Conservation (phyloP, 2,329 filamentous ascomycete species). For the Alternaria conjuncta region DNA sequence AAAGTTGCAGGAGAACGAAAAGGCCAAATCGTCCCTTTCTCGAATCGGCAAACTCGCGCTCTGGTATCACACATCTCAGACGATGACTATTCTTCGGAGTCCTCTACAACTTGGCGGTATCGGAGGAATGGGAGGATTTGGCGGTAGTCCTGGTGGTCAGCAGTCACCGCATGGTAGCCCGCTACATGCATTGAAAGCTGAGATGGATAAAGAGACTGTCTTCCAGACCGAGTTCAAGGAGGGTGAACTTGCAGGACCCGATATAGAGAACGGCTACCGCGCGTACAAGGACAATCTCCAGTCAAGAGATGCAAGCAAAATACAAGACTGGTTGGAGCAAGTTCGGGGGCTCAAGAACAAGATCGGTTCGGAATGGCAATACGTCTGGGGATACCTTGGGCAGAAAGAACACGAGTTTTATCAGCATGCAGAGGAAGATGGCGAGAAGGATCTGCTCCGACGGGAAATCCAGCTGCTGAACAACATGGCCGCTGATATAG, state of each 20-base stretch:
- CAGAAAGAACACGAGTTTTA: constrained; percentile 27
- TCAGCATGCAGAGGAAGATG: constrained; percentile 11
- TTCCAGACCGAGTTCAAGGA: constrained; percentile 20
- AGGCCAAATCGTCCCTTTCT: constrained; percentile 20
- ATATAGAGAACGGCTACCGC: constrained; percentile 21
- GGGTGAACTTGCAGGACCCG: constrained; percentile 23
- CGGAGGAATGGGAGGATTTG: neutral
- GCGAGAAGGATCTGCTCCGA: constrained; percentile 19
- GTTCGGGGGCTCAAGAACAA: constrained; percentile 15
- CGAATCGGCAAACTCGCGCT: constrained; percentile 16
- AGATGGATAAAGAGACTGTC: constrained; percentile 10
- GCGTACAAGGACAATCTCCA: constrained; percentile 16
- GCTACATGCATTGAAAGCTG: neutral
- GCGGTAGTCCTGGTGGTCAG: neutral
- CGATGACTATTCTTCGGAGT: neutral
- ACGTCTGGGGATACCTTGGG: constrained; percentile 21
- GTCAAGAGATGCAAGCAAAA: constrained; percentile 10
- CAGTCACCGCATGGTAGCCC: neutral
- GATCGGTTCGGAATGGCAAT: constrained; percentile 16
- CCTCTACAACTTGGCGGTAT: constrained; percentile 4
- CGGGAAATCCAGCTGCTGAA: constrained; percentile 27
- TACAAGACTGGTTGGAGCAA: constrained; percentile 23
- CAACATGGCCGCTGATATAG: constrained; percentile 11
- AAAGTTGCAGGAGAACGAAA: constrained; percentile 12
- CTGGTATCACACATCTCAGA: constrained; percentile 6